Evolutionary conservation across 2,329 filamentous ascomycete genomes (phyloP), one percentile per base, ranked within the genome.

Genomic region (Ophiostoma sp.): DNA sequence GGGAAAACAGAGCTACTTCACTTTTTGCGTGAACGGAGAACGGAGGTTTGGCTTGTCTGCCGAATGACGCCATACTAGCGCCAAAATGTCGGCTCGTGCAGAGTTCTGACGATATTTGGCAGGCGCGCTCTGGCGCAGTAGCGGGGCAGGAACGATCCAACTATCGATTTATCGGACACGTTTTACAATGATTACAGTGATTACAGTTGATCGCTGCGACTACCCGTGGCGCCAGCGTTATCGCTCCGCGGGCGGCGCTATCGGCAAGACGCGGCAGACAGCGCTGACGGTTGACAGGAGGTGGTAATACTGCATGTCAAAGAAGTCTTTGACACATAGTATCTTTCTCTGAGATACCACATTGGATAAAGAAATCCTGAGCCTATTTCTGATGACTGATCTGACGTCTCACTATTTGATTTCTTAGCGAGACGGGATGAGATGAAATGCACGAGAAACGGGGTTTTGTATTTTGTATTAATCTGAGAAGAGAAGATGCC

Each of bases 31-130:
- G 2, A 28, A 28, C 50, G 50, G 9, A 4, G 9, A 25, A 15
- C 28, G 19, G 42, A n/a, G 17, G 36, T 50, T n/a, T 48, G 25
- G 33, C 33, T 9, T n/a, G 15, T 68, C 59, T 71, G 52, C 72
- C 50, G 61, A 52, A 73, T 73, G 72, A 73, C 72, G 72, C 72
- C 72, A 73, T 73, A 71, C 69, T 73, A 73, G 72, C 69, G 72
- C 61, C 36, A 39, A 61, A 61, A 33, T 22, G 12, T 39, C 6
- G 50, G 50, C 11, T 45, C 36, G 4, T 15, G 17, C 52, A 48
- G 69, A 39, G n/a, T 31, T 69, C 42, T 57, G 70, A 9, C 50
- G 50, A 55, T 55, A 55, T 2, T 52, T n/a, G 22, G 25, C 42
- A 68, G 42, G 61, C 61, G n/a, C 33, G 28, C 19, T n/a, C 42